Conservation (phyloP, 768 basidiomycete species). For the Serpula lacrymans region DNA sequence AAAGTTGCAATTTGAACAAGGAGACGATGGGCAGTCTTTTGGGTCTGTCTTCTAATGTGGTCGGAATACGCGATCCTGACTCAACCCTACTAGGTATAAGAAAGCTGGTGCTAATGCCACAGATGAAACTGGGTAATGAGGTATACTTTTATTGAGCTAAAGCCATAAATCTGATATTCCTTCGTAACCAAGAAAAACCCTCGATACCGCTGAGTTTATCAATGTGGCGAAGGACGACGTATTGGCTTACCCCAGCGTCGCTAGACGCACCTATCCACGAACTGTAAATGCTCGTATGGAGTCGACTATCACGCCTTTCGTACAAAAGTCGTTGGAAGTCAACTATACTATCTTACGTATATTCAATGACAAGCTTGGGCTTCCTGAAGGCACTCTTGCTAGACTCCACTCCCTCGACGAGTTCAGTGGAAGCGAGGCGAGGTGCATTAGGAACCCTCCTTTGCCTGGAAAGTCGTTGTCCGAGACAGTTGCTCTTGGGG, state of each 20-base stretch:
- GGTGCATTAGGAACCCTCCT: conserved; percentile 50
- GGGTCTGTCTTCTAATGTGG: conserved; percentile 20
- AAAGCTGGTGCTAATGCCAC: conserved; percentile 59
- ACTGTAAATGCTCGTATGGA: conserved; percentile 50
- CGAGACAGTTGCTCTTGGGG: conserved; percentile 48
- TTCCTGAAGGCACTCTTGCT: conserved; percentile 47
- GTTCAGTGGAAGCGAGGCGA: conserved; percentile 54
- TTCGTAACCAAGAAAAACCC: conserved; percentile 13
- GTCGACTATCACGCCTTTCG: conserved; percentile 48
- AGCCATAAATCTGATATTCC: not conserved
- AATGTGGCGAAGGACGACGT: conserved; percentile 71
- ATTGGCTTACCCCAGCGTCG: conserved; percentile 51
- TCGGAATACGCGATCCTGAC: not conserved
- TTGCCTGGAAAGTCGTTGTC: conserved; percentile 21
- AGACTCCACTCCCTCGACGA: conserved; percentile 42
- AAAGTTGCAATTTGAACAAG: conserved; percentile 42
- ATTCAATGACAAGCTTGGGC: conserved; percentile 54
- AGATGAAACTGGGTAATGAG: conserved; percentile 48
- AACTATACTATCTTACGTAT: conserved; percentile 50
- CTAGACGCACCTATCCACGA: conserved; percentile 54
- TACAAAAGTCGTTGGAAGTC: conserved; percentile 54
- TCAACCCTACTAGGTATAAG: conserved; percentile 46
- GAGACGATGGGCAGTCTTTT: conserved; percentile 37
- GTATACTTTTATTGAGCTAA: not conserved
- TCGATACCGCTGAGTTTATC: conserved; percentile 60